phyloP scores from a whole-genome alignment of 2,329 filamentous ascomycete genomes.

The Diaporthe sp. region DNA sequence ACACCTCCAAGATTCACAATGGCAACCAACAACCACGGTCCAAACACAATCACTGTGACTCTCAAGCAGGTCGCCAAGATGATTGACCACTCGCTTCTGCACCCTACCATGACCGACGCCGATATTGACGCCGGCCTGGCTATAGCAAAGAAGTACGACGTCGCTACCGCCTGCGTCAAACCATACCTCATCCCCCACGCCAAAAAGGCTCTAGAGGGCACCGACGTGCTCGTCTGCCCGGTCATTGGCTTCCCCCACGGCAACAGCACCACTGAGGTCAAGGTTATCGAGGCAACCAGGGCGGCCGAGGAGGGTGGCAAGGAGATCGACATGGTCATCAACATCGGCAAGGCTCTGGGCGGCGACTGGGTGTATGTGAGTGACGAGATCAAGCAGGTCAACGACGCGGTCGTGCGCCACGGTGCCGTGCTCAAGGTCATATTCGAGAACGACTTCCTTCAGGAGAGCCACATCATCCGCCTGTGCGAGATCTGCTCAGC shows the following conservation, averaged over 20 bases:
- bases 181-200: slow-evolving; percentile 63
- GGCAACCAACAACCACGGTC: not conserved
- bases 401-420: slow-evolving; percentile 55
- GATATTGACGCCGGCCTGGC: slow-evolving; percentile 64
- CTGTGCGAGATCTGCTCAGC: slow-evolving; percentile 69
- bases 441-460: slow-evolving; percentile 72
- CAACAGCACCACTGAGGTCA: slow-evolving; percentile 66
- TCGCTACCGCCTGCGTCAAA: slow-evolving; percentile 71
- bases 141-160: slow-evolving; percentile 60
- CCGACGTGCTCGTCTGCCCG: slow-evolving; percentile 65
- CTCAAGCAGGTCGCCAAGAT: slow-evolving; percentile 63
- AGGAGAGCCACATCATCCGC: slow-evolving; percentile 61
- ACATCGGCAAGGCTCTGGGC: slow-evolving; percentile 69
- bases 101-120: slow-evolving; percentile 71
- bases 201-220: slow-evolving; percentile 63
- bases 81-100: slow-evolving; percentile 74
- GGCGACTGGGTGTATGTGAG: slow-evolving; percentile 70
- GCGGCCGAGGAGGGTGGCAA: slow-evolving; percentile 62
- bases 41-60: slow-evolving; percentile 55
- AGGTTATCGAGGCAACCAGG: slow-evolving; percentile 65
- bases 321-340: slow-evolving; percentile 74
- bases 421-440: slow-evolving; percentile 63
- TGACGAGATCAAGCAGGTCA: slow-evolving; percentile 65
- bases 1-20: not conserved
- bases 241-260: slow-evolving; percentile 75